phyloP scores from a whole-genome alignment of 2,329 filamentous ascomycete species.

The Zymoseptoria tritici region DNA sequence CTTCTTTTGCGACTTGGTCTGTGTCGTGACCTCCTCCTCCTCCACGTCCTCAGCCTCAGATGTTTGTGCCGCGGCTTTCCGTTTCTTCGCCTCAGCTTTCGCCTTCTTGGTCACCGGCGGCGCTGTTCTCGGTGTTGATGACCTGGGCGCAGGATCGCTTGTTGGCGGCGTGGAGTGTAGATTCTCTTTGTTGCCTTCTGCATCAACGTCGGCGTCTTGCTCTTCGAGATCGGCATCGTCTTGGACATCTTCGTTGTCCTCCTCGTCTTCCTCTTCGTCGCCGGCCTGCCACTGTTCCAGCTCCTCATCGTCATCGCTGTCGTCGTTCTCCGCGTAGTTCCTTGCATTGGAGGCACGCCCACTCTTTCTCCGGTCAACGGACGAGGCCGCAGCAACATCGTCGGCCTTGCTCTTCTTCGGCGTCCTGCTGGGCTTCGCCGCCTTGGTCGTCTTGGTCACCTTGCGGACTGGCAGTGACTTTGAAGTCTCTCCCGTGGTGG shows the following conservation, averaged over 20 bases:
- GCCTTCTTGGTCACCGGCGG: not conserved
- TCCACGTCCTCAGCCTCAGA: not conserved
- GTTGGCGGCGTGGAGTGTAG: constrained; percentile 24
- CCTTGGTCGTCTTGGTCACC: constrained; percentile 31
- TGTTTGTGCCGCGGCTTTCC: not conserved
- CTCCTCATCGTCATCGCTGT: constrained; percentile 36
- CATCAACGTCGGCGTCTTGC: constrained; percentile 19
- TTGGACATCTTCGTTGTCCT: constrained; percentile 2
- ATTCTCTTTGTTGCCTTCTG: constrained; percentile 23
- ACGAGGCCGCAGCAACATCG: constrained; percentile 32
- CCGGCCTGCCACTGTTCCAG: constrained; percentile 26
- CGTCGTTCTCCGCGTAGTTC: constrained; percentile 41
- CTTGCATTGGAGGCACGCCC: constrained; percentile 32
- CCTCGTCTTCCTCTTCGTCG: constrained; percentile 9
- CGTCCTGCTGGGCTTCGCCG: constrained; percentile 31
- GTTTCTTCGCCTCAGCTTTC: constrained; percentile 8
- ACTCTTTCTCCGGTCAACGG: constrained; percentile 36
- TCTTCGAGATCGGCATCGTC: constrained; percentile 11
- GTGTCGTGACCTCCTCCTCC: not conserved
- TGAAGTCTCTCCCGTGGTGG: constrained; percentile 12
- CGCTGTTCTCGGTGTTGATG: constrained; percentile 5
- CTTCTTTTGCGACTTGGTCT: constrained; percentile 2
- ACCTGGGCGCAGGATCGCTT: constrained; percentile 15
- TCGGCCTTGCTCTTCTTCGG: constrained; percentile 33
- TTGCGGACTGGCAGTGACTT: constrained; percentile 23